A percentile compares a stretch with the other conserved stretches of the same genome.
Conservation (phyloP, 495 filamentous ascomycete genomes). For the Aspergillus homomorphus region DNA sequence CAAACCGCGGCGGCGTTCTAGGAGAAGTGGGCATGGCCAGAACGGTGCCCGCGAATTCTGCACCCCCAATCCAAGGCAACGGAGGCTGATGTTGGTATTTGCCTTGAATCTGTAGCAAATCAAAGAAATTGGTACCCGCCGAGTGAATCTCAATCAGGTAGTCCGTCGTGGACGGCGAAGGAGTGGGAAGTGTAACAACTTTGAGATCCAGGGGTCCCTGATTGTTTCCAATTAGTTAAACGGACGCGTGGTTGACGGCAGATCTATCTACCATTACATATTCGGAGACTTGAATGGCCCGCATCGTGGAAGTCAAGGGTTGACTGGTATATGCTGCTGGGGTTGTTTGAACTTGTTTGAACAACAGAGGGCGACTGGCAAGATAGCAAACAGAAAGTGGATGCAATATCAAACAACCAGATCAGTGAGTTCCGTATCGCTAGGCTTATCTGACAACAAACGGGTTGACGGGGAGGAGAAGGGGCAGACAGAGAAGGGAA, state of each 20-base stretch:
- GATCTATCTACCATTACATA: constrained; percentile 70
- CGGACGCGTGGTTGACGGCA: neutral
- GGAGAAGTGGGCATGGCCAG: constrained; percentile 57
- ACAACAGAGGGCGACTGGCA: neutral
- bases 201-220: constrained; percentile 77
- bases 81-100: constrained; percentile 67
- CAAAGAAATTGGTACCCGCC: constrained; percentile 91
- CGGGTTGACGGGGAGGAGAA: neutral
- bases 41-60: constrained; percentile 81
- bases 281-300: constrained; percentile 75
- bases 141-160: constrained; percentile 90
- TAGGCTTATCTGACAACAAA: neutral
- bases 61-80: constrained; percentile 84
- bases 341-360: neutral
- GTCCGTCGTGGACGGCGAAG: constrained; percentile 62
- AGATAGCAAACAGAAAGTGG: neutral
- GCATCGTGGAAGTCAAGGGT: constrained; percentile 49
- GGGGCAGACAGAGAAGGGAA: neutral
- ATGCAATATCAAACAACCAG: neutral
- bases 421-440: neutral
- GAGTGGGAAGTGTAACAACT: constrained; percentile 69
- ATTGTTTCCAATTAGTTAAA: neutral
- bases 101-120: constrained; percentile 84
- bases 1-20: constrained; percentile 50
- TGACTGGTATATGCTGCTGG: neutral